phyloP scores from a whole-genome alignment of 768 basidiomycete species.

The Royoungia palumana region DNA sequence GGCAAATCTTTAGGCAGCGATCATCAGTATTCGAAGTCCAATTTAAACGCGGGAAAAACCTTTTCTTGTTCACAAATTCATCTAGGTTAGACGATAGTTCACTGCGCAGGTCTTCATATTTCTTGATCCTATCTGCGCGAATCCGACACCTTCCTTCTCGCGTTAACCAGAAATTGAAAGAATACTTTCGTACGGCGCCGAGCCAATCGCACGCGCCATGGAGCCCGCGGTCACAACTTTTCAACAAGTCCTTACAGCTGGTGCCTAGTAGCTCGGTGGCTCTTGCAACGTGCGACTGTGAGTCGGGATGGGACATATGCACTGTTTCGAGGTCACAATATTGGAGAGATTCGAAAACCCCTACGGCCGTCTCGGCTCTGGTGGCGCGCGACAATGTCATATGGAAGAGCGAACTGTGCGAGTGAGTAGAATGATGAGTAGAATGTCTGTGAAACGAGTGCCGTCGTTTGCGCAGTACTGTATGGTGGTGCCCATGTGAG shows the following conservation, averaged over 20 bases:
- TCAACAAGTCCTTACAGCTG: slow-evolving; percentile 54
- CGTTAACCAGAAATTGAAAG: slow-evolving; percentile 38
- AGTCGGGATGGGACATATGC: slow-evolving; percentile 47
- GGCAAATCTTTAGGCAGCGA: slow-evolving; percentile 32
- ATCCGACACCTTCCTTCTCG: slow-evolving; percentile 28
- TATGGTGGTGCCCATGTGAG: slow-evolving; percentile 5
- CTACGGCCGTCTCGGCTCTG: slow-evolving; percentile 54
- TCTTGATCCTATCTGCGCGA: slow-evolving; percentile 35
- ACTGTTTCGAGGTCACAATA: slow-evolving; percentile 67
- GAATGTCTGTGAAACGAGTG: slow-evolving; percentile 13
- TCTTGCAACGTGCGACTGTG: slow-evolving; percentile 39
- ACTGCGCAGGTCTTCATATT: slow-evolving; percentile 36
- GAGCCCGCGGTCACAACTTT: slow-evolving; percentile 40
- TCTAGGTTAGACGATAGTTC: slow-evolving; percentile 39
- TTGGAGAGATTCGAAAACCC: slow-evolving; percentile 68
- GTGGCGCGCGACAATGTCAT: slow-evolving; percentile 31
- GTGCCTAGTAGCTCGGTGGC: slow-evolving; percentile 45
- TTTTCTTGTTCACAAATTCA: slow-evolving; percentile 46
- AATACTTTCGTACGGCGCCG: slow-evolving; percentile 32
- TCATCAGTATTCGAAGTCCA: neutral
- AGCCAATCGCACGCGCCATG: slow-evolving; percentile 51
- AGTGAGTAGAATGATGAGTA: slow-evolving; percentile 29
- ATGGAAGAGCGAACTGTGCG: slow-evolving; percentile 39
- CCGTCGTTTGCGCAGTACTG: slow-evolving; percentile 1
- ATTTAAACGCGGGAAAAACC: slow-evolving; percentile 37